Base-by-base conservation (phyloP, 2,329 filamentous ascomycete species). In the Alternaria gaisen region DNA sequence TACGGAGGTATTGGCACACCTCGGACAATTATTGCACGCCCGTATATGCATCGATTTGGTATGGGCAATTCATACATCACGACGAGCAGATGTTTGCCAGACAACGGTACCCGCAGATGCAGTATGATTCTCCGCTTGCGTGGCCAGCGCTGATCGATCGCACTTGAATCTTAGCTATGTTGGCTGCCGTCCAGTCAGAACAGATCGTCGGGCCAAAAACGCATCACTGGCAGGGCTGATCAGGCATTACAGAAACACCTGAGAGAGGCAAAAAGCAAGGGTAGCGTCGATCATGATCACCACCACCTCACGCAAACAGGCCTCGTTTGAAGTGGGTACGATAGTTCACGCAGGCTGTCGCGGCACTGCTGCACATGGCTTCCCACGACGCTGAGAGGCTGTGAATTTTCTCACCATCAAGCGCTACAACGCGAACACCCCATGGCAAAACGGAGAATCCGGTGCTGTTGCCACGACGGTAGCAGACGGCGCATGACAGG, bases 151-250 rank as follows among this genome's bases (percentile, higher is more conserved):
- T 63, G 70, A 71, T 72, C 63, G 46, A 69, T 62, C 44, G 56
- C 60, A 65, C 46, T 52, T 53, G 42, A 61, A 63, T 66, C 30
- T 60, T 50, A 56, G 57, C 42, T 51, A 52, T 56, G 59, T 51
- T 60, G 51, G 52, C 36, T 5, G 32, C 26, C 18, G 56, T 36
- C 73, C 74, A 77, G 55, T 74, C 72, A 73, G 44, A 63, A 30
- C 55, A 52, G 34, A 42, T 32, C 22, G 22, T 38, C 55, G 53
- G 54, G 64, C 46, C 58, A 55, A 30, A 30, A 60, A 53, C 58
- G 63, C 68, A 65, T 72, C 66, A 52, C 67, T 72, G 69, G 68
- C 74, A 76, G 70, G 74, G 72, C 72, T 71, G 73, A 73, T 75
- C 73, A 72, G 67, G 68, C 71, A 69, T 56, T 65, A 61, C 64